phyloP scores from a whole-genome alignment of 2,329 filamentous ascomycete genomes.

The Penicillium sp. region DNA sequence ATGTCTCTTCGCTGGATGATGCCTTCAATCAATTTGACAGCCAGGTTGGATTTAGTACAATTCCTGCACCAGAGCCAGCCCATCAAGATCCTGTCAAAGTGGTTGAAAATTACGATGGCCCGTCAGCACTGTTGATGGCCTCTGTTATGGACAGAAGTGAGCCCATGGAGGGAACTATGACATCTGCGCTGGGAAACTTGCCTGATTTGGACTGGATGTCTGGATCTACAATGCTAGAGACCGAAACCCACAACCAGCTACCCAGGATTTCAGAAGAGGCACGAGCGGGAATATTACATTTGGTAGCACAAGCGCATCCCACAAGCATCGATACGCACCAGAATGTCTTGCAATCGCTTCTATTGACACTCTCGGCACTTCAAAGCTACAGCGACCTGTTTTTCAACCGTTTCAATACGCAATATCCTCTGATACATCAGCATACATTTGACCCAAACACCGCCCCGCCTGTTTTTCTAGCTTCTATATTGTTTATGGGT shows the following conservation, averaged over 20 bases:
- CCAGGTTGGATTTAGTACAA: conserved; percentile 26
- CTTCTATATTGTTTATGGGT: conserved; percentile 60
- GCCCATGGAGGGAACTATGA: neutral
- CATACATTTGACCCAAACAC: conserved; percentile 56
- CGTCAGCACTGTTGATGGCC: conserved; percentile 26
- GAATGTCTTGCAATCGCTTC: conserved; percentile 52
- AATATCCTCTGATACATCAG: conserved; percentile 61
- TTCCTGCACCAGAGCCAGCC: conserved; percentile 21
- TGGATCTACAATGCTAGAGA: conserved; percentile 13
- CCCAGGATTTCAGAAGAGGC: conserved; percentile 35
- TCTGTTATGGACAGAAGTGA: conserved; percentile 23
- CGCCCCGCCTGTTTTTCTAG: conserved; percentile 55
- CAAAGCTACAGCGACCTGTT: conserved; percentile 61
- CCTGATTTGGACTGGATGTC: conserved; percentile 33
- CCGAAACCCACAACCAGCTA: conserved; percentile 10
- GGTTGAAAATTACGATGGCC: conserved; percentile 19
- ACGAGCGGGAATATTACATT: conserved; percentile 47
- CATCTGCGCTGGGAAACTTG: conserved; percentile 9
- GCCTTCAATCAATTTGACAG: conserved; percentile 30
- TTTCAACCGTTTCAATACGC: conserved; percentile 62
- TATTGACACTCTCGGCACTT: conserved; percentile 54
- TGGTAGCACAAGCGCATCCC: conserved; percentile 54
- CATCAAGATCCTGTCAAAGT: conserved; percentile 1
- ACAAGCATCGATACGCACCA: conserved; percentile 50
- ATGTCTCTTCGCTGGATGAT: conserved; percentile 43